These are phyloP conservation scores for Podochytrium sp. DNA, from an alignment of 192 early-diverging fungal species.

Conservation along the genomic window DNA sequence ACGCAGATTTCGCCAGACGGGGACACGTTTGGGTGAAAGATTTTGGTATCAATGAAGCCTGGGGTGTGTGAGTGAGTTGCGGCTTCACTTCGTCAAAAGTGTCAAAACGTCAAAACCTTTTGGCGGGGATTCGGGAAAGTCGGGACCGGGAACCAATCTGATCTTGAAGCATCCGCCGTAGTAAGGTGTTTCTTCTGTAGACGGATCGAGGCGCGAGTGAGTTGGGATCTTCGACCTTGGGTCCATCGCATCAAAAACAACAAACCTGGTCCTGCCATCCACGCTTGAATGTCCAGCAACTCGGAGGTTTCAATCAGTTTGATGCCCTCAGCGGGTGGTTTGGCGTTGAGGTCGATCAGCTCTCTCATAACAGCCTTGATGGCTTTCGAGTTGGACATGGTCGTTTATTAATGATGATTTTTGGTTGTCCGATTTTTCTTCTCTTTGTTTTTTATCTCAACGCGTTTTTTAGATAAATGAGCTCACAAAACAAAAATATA, in stretches of 20 bases:
- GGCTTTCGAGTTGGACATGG: neutral
- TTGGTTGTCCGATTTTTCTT: neutral
- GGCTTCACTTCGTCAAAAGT: conserved; percentile 4
- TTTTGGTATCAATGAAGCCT: conserved; percentile 89
- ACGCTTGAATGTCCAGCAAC: conserved; percentile 82
- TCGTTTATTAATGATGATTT: neutral
- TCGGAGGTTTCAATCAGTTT: conserved; percentile 71
- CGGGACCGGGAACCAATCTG: conserved; percentile 66
- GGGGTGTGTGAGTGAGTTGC: neutral
- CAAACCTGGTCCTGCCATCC: conserved; percentile 79
- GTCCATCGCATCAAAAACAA: neutral
- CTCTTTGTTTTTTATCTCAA: neutral
- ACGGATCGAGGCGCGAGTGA: neutral
- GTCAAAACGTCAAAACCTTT: conserved; percentile 59
- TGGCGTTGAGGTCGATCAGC: conserved; percentile 21
- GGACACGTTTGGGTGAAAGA: conserved; percentile 97
- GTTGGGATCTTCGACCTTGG: neutral
- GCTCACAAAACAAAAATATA: too few relatives aligned
- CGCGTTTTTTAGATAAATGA: neutral
- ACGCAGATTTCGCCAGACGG: conserved; percentile 90
- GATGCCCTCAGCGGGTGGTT: conserved; percentile 82
- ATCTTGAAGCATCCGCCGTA: conserved; percentile 78
- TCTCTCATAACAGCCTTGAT: conserved; percentile 28
- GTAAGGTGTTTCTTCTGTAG: conserved; percentile 76
- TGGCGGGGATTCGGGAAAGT: conserved; percentile 84